Conservation (phyloP, 2,329 filamentous ascomycete genomes). For the Pestalotiopsis sp. region DNA sequence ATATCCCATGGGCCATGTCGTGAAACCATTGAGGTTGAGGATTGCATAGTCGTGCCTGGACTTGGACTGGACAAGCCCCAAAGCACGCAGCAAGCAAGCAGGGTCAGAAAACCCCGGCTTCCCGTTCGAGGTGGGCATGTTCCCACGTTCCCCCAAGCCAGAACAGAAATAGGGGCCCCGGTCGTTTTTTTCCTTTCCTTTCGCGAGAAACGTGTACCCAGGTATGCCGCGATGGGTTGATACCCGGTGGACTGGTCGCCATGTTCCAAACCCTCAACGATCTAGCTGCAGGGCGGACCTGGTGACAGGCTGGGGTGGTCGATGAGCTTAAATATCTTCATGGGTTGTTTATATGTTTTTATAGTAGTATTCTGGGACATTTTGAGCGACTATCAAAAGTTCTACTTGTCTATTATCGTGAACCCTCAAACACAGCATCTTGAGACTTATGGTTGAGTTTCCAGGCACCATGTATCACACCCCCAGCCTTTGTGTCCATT, state of each 20-base stretch:
- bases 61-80: neutral
- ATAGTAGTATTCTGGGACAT: neutral
- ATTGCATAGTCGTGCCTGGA: neutral
- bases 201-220: neutral
- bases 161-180: neutral
- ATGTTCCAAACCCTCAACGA: neutral
- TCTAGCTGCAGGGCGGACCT: constrained; percentile 5
- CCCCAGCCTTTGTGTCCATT: too few relatives aligned
- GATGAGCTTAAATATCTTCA: constrained; percentile 5
- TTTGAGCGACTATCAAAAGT: neutral
- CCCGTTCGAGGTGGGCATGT: neutral
- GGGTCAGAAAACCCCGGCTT: neutral
- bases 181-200: neutral
- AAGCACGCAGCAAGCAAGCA: too few relatives aligned
- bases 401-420: neutral
- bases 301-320: constrained; percentile 5
- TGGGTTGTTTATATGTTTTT: neutral
- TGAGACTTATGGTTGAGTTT: too few relatives aligned
- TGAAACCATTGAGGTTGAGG: neutral
- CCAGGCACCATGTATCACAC: too few relatives aligned
- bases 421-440: too few relatives aligned
- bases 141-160: neutral
- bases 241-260: constrained; percentile 1
- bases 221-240: neutral
- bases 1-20: neutral